Base-by-base conservation (phyloP, 108 stramenopile species). In the Cyclostephanos invisitatus region DNA sequence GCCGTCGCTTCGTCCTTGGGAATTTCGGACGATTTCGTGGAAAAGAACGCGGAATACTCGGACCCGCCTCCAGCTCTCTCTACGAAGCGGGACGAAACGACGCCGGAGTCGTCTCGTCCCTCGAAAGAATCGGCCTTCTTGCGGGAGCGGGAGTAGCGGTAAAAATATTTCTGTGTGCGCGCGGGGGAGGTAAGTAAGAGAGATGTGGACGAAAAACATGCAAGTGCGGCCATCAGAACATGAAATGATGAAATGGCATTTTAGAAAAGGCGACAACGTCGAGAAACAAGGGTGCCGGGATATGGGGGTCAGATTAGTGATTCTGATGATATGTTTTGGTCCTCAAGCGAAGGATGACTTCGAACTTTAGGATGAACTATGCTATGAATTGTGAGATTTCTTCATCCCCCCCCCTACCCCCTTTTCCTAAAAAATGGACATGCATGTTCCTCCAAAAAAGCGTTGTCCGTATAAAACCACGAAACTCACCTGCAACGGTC, bases 41-140 rank as follows among this genome's bases (percentile, higher is more conserved):
- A 51, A 49, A 87, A 94, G 56, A 91, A 90, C 11, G 70, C 21
- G 7, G 72, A 38, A 65, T 81, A 87, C 40, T 90, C 87, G 5
- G 64, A 9, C 22, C 70, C 75, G 10, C 87, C 89, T 25, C 88
- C 84, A 11, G 79, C 27, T 20, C 78, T 75, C 38, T 85, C 81
- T 5, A 86, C 77, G 70, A 91, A 94, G 37, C 93, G 89, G 21
- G 85, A 77, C 14, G 93, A 94, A 20, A 86, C 77, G 36, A 94
- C 93, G 11, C 93, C 93, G 10, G 93, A 94, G 62, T 94, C 93
- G 65, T 94, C 93, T 0, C 93, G 82, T 24, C 93, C 93, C 76
- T 94, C 93, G 68, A 94, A 94, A 55, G 88, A 94, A 59, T 94
- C 93, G 24, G 93, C 90, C 60, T 94, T 94, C 25, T 86, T 88